These are phyloP conservation scores for Ceratobasidium sp. DNA, from an alignment of 1,284 basidiomycete genomes.

Conservation along the genomic window DNA sequence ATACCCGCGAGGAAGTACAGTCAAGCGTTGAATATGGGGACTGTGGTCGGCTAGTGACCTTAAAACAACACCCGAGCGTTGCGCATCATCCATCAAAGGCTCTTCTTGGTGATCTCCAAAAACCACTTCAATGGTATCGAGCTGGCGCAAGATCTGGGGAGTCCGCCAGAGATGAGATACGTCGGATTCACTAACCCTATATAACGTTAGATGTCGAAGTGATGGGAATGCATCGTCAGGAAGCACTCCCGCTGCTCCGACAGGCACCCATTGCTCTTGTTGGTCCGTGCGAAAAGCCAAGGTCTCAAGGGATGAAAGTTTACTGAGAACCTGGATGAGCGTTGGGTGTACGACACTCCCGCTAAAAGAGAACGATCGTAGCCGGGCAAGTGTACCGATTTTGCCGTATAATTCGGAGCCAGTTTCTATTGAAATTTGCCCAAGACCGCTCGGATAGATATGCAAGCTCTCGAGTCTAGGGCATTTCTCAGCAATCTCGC, in stretches of 20 bases:
- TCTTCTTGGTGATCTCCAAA: neutral
- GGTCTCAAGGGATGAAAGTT: neutral
- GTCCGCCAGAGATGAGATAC: neutral
- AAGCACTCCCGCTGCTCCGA: neutral
- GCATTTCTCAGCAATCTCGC: neutral
- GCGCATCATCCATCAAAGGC: neutral
- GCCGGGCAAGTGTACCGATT: neutral
- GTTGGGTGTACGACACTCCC: neutral
- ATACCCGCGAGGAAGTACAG: neutral
- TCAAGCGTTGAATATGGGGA: neutral
- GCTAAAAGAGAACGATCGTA: neutral
- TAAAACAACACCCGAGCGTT: neutral
- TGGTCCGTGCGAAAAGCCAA: neutral
- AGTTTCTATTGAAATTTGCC: neutral
- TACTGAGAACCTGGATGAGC: neutral
- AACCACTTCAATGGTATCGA: neutral
- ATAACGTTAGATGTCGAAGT: neutral
- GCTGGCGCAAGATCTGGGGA: neutral
- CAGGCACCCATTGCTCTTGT: neutral
- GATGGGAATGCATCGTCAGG: neutral
- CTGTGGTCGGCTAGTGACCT: neutral
- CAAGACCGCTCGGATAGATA: neutral
- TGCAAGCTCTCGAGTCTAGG: neutral
- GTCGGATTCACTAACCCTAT: neutral
- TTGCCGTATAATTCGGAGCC: neutral